Evolutionary conservation across 2,329 filamentous ascomycete genomes (phyloP).

Genomic region (Pyrenochaeta sp.): DNA sequence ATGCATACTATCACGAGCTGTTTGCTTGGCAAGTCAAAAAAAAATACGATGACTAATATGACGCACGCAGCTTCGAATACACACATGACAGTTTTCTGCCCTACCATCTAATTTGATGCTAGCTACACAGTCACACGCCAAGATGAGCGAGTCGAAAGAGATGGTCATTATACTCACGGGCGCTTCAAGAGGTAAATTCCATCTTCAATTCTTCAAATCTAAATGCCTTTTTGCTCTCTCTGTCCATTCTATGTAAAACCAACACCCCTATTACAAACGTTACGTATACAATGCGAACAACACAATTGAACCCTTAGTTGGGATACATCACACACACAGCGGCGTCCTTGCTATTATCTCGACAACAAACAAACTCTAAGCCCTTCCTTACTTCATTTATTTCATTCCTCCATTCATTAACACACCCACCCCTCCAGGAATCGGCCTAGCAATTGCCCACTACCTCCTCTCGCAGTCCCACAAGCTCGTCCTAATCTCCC

Average conservation of each 20-base stretch:
- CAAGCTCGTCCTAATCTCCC: constrained; percentile 67
- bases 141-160: constrained; percentile 36
- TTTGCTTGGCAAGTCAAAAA: neutral
- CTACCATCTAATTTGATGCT: neutral
- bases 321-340: too few relatives aligned
- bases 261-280: too few relatives aligned
- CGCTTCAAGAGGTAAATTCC: constrained; percentile 65
- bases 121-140: constrained; percentile 5
- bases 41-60: constrained; percentile 2
- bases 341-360: too few relatives aligned
- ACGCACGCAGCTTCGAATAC: neutral
- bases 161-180: constrained; percentile 66
- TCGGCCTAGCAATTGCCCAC: constrained; percentile 68
- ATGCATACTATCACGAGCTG: neutral
- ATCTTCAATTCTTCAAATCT: neutral
- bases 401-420: too few relatives aligned
- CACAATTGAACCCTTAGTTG: too few relatives aligned
- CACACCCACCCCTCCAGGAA: constrained; percentile 52
- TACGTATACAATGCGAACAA: too few relatives aligned
- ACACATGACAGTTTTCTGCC: neutral
- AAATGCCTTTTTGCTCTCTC: neutral
- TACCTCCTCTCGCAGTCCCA: constrained; percentile 64
- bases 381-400: too few relatives aligned
- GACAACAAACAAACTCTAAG: too few relatives aligned
- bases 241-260: neutral